These are phyloP conservation scores for Xylaria flabelliformis DNA, from an alignment of 495 filamentous ascomycete species.

Conservation along the genomic window DNA sequence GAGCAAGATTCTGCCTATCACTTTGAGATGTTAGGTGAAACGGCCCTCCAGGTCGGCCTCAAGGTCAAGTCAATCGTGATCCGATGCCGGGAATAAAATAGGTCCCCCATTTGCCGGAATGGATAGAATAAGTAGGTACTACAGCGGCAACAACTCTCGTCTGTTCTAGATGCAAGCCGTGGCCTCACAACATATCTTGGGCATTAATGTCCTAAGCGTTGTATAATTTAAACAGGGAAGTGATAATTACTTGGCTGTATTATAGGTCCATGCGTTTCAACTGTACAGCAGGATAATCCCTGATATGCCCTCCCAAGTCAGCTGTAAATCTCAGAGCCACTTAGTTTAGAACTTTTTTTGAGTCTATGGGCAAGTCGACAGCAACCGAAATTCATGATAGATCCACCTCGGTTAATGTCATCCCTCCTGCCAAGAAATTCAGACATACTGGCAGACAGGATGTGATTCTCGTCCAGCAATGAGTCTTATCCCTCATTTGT, in stretches of 20 bases:
- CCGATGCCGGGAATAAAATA: neutral
- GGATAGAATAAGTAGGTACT: neutral
- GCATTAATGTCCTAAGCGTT: neutral
- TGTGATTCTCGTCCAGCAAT: neutral
- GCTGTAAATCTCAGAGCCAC: neutral
- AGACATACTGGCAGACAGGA: neutral
- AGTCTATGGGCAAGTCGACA: neutral
- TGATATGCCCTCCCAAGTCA: neutral
- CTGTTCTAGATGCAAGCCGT: neutral
- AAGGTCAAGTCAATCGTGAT: neutral
- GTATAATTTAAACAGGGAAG: neutral
- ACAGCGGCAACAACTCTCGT: neutral
- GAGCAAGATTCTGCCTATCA: neutral
- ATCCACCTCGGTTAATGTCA: neutral
- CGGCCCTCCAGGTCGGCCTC: neutral
- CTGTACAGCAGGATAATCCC: conserved; percentile 5
- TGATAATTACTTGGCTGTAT: neutral
- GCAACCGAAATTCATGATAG: conserved; percentile 6
- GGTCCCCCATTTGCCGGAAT: neutral
- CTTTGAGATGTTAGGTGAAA: neutral
- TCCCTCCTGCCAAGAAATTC: neutral
- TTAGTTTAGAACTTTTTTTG: neutral
- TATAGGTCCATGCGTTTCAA: conserved; percentile 11
- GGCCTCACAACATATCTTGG: neutral
- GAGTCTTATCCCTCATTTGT: neutral